Conservation (phyloP, 345 rosid genomes). For the Erodium maritimum region DNA sequence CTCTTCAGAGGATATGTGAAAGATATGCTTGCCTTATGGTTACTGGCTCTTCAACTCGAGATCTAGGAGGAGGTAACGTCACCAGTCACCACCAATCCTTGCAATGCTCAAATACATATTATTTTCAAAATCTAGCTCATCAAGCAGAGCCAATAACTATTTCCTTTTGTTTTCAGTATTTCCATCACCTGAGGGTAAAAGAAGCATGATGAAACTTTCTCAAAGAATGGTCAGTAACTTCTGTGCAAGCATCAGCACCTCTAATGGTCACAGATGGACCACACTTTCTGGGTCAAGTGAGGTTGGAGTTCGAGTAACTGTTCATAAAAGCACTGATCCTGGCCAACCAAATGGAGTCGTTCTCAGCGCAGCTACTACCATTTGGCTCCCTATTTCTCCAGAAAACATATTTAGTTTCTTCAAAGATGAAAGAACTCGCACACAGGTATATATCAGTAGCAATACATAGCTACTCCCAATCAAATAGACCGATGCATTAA, state of each 20-base stretch:
- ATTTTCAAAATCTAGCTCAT: background rate
- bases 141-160: background rate
- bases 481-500: background rate
- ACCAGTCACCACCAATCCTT: background rate
- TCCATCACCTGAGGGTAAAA: slow-evolving; percentile 78
- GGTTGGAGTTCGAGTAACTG: slow-evolving; percentile 68
- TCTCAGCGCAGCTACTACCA: slow-evolving; percentile 85
- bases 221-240: slow-evolving; percentile 83
- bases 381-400: slow-evolving; percentile 80
- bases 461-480: background rate
- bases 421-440: slow-evolving; percentile 81
- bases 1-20: slow-evolving; percentile 80
- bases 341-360: slow-evolving; percentile 76
- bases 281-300: slow-evolving; percentile 54
- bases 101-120: background rate
- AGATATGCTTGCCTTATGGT: slow-evolving; percentile 68
- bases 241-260: slow-evolving; percentile 70
- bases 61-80: slow-evolving; percentile 68
- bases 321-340: slow-evolving; percentile 65
- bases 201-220: slow-evolving; percentile 93
- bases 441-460: slow-evolving; percentile 44
- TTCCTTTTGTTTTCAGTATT: slow-evolving; percentile 35
- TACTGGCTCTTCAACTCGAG: slow-evolving; percentile 51
- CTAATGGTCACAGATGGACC: slow-evolving; percentile 58
- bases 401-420: slow-evolving; percentile 69